phyloP scores from a whole-genome alignment of 352 stramenopile genomes.

The Blastocystis sp. region DNA sequence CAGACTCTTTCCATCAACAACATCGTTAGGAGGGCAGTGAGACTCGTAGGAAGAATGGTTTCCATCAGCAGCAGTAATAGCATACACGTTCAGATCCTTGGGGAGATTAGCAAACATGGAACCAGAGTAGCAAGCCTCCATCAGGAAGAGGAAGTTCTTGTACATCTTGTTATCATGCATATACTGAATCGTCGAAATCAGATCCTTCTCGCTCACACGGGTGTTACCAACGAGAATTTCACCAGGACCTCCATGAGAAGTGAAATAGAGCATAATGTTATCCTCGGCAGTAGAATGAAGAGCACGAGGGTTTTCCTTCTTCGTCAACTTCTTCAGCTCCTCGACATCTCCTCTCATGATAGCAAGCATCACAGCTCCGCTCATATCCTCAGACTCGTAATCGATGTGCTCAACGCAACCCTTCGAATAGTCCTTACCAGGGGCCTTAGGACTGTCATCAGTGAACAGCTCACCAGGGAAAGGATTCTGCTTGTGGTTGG shows the following conservation, averaged over 20 bases:
- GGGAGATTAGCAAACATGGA: conserved; percentile 77
- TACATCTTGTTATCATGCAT: conserved; percentile 76
- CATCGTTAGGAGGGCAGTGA: conserved; percentile 65
- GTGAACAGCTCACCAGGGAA: conserved; percentile 49
- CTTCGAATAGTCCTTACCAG: conserved; percentile 29
- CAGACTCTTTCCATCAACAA: conserved; percentile 55
- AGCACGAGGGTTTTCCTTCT: conserved; percentile 38
- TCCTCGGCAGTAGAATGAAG: conserved; percentile 64
- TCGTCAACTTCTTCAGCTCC: conserved; percentile 60
- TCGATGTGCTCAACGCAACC: conserved; percentile 36
- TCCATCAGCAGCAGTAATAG: conserved; percentile 65
- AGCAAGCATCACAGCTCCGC: conserved; percentile 4
- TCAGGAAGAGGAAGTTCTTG: conserved; percentile 78
- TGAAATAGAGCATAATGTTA: conserved; percentile 80
- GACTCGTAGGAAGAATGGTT: conserved; percentile 75
- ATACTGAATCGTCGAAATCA: conserved; percentile 67
- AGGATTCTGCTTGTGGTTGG: background rate
- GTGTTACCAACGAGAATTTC: conserved; percentile 72
- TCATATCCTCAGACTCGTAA: conserved; percentile 23
- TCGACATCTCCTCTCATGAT: conserved; percentile 49
- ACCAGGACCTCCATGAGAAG: conserved; percentile 74
- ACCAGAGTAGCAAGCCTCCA: conserved; percentile 79
- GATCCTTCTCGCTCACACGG: conserved; percentile 67
- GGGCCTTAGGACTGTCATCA: conserved; percentile 22
- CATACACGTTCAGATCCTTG: conserved; percentile 67